phyloP scores from a whole-genome alignment of 352 stramenopile genomes.

The Phytophthora pinifolia region DNA sequence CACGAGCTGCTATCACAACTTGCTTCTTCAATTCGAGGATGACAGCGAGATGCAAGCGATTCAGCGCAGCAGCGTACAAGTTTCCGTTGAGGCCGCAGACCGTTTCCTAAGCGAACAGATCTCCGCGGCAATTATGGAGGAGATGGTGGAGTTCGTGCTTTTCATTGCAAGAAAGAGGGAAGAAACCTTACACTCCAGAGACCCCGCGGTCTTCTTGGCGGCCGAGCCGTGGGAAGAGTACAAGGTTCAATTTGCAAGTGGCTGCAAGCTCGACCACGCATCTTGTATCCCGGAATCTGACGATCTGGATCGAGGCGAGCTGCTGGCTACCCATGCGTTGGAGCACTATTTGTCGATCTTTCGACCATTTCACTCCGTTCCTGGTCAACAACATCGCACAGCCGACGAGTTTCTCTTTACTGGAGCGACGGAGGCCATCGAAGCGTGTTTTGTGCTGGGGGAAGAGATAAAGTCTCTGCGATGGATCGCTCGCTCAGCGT shows the following conservation, averaged over 20 bases:
- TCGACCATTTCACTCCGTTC: conserved; percentile 13
- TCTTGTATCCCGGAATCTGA: conserved; percentile 1
- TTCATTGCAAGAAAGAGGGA: conserved; percentile 54
- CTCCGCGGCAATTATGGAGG: conserved; percentile 35
- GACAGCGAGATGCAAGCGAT: conserved; percentile 46
- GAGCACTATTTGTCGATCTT: conserved; percentile 51
- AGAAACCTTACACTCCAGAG: conserved; percentile 42
- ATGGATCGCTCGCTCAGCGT: conserved; percentile 38
- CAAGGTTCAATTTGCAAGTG: conserved; percentile 46
- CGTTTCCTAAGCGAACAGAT: conserved; percentile 49
- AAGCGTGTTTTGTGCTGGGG: conserved; percentile 52
- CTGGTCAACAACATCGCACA: conserved; percentile 18
- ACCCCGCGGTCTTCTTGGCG: conserved; percentile 40
- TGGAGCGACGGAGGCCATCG: conserved; percentile 39
- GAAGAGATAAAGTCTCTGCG: conserved; percentile 69
- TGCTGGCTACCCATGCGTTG: conserved; percentile 41
- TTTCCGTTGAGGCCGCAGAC: conserved; percentile 37
- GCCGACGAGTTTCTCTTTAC: conserved; percentile 46
- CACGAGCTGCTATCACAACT: conserved; percentile 44
- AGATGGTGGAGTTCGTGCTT: conserved; percentile 61
- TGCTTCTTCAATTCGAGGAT: conserved; percentile 68
- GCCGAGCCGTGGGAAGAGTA: conserved; percentile 56
- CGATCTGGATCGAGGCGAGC: conserved; percentile 6
- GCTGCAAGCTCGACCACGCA: conserved; percentile 1
- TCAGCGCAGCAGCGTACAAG: conserved; percentile 35